Evolutionary conservation across 176 grass and related monocot species (phyloP), one percentile per base, ranked within the genome.

Genomic region (Areca catechu): DNA sequence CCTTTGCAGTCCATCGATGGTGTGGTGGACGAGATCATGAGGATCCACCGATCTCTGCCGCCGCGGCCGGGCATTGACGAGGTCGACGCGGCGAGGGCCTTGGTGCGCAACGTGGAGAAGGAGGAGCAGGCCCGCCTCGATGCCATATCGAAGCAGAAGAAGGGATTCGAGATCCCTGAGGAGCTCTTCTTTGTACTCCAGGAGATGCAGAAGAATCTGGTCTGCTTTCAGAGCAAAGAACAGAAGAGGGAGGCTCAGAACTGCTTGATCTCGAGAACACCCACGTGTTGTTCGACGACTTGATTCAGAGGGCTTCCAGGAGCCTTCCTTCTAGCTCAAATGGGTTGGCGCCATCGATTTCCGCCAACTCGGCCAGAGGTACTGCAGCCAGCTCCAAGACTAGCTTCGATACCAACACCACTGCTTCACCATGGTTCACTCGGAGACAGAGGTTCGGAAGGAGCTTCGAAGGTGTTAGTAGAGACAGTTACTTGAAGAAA

Each of bases 161-260:
- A 81, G 61, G 68, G 76, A 5, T 57, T 80, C 16, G 70, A 71
- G 48, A 73, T 98, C 29, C 88, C 94, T 17, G 88, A 93, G 29
- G 94, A 93, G 70, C 94, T 98, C 60, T 93, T 98, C 88, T 88
- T 69, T 71, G 60, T 93, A 54, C 64, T 86, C 19, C 81, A 81
- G 65, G 94, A 98, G 79, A 98, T 98, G 88, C 94, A 93, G 68
- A 83, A 86, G 73, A 83, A 72, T 75, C 74, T 85, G 28, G 81
- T 83, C 3, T 47, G 30, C 49, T 92, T 83, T 76, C 73, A 81
- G 49, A 83, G 87, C 84, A 78, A 80, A 48, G 94, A 93, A 56
- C 81, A 92, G 65, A 92, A 85, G 84, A 85, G 72, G 67, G 94
- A 98, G 22, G 94, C 88, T 54, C 5, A 78, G 54, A 76, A 86